Evolutionary conservation across 805 yeast species (phyloP).

Genomic region (Saccharomyces paradoxus): DNA sequence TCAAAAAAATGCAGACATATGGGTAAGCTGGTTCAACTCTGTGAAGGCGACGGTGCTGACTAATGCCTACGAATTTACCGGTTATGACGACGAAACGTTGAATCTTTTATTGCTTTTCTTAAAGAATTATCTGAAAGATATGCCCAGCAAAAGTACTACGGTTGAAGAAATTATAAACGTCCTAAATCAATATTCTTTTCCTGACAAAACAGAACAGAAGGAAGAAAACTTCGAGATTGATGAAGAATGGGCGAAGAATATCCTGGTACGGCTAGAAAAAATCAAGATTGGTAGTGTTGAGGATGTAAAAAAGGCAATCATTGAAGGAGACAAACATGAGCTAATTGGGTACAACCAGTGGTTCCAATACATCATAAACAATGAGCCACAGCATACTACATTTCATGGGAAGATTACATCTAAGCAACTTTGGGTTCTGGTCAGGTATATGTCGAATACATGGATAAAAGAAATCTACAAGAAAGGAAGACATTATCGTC

Average conservation of each 20-base stretch:
- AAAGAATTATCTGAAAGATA: slow-evolving; percentile 10
- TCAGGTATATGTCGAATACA: slow-evolving; percentile 21
- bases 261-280: slow-evolving; percentile 7
- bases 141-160: not conserved
- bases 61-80: slow-evolving; percentile 7
- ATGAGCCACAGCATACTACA: slow-evolving; percentile 21
- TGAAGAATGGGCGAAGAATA: slow-evolving; percentile 17
- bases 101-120: slow-evolving; percentile 16
- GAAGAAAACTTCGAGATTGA: slow-evolving; percentile 13
- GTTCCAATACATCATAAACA: slow-evolving; percentile 20
- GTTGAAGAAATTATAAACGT: not conserved
- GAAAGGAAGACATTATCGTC: slow-evolving; percentile 4
- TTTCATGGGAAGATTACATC: slow-evolving; percentile 10
- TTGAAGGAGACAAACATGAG: slow-evolving; percentile 3
- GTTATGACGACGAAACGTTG: slow-evolving; percentile 14
- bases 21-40: slow-evolving; percentile 14
- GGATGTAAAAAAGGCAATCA: slow-evolving; percentile 14
- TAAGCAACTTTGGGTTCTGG: slow-evolving; percentile 18
- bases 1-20: slow-evolving; percentile 2
- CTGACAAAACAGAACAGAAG: slow-evolving; percentile 6
- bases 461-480: slow-evolving; percentile 22
- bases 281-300: slow-evolving; percentile 11
- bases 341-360: slow-evolving; percentile 25
- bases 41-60: slow-evolving; percentile 2
- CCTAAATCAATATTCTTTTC: not conserved